A percentile compares a stretch with the other conserved stretches of the same genome.
These are phyloP conservation scores for Neopestalotiopsis rosae DNA, from an alignment of 2,329 filamentous ascomycete genomes.

Conservation along the genomic window DNA sequence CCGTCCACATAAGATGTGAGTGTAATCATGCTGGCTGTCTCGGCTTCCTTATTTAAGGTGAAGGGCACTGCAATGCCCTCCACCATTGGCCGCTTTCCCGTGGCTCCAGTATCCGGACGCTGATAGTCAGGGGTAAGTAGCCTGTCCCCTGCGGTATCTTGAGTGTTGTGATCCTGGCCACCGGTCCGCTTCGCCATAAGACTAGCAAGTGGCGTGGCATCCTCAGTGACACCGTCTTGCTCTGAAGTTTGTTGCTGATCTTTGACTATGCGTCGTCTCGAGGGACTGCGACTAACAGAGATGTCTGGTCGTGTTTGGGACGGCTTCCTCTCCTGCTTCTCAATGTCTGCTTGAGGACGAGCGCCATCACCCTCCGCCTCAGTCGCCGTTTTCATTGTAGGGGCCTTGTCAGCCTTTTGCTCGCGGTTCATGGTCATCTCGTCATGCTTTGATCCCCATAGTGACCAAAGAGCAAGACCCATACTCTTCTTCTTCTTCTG, in stretches of 20 bases:
- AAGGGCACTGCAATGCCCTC: slow-evolving; percentile 77
- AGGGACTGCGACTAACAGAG: slow-evolving; percentile 42
- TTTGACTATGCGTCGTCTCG: slow-evolving; percentile 51
- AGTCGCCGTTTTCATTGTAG: slow-evolving; percentile 40
- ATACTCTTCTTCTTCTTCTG: slow-evolving; percentile 70
- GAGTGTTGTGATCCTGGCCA: slow-evolving; percentile 35
- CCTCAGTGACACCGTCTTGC: slow-evolving; percentile 32
- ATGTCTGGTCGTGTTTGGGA: slow-evolving; percentile 25
- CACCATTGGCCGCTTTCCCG: slow-evolving; percentile 68
- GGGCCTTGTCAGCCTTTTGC: slow-evolving; percentile 51
- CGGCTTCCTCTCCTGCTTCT: slow-evolving; percentile 40
- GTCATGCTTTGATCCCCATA: slow-evolving; percentile 91
- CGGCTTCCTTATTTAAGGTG: slow-evolving; percentile 66
- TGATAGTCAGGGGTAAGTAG: slow-evolving; percentile 49
- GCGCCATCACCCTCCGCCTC: slow-evolving; percentile 53
- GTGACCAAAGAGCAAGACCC: slow-evolving; percentile 77
- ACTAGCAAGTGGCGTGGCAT: slow-evolving; percentile 49
- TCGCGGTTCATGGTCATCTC: slow-evolving; percentile 71
- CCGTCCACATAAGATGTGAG: slow-evolving; percentile 51
- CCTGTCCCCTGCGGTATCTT: slow-evolving; percentile 40
- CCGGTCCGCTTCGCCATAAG: slow-evolving; percentile 48
- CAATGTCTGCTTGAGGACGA: slow-evolving; percentile 45
- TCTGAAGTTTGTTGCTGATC: slow-evolving; percentile 56
- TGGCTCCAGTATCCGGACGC: slow-evolving; percentile 54
- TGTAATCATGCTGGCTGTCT: slow-evolving; percentile 75